phyloP scores from a whole-genome alignment of 2,329 filamentous ascomycete genomes.

The Aspergillus sp. region DNA sequence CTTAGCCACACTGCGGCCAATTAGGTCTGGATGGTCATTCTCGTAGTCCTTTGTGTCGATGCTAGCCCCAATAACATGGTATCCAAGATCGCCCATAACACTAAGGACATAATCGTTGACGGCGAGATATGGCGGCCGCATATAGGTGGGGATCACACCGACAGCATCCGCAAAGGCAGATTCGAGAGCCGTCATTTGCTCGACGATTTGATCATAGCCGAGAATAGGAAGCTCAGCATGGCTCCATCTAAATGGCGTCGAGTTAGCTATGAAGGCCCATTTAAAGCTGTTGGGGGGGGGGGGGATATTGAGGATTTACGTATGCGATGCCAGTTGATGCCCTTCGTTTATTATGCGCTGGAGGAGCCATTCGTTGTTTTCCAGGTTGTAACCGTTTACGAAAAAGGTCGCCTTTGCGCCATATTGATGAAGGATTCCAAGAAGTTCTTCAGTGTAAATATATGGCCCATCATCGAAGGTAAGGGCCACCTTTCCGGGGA shows the following conservation, averaged over 20 bases:
- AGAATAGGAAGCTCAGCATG: conserved; percentile 42
- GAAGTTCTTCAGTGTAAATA: conserved; percentile 56
- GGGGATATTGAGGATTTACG: conserved; percentile 26
- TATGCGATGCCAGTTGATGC: conserved; percentile 50
- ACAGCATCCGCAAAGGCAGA: conserved; percentile 40
- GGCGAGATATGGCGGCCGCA: conserved; percentile 48
- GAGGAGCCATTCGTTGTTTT: conserved; percentile 27
- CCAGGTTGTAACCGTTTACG: conserved; percentile 47
- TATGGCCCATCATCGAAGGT: conserved; percentile 67
- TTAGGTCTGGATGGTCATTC: conserved; percentile 31
- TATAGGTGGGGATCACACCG: conserved; percentile 48
- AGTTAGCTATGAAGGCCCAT: not conserved
- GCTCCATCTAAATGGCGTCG: conserved; percentile 29
- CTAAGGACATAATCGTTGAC: conserved; percentile 32
- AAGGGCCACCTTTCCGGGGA: conserved; percentile 58
- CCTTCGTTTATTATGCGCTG: conserved; percentile 37
- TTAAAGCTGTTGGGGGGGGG: too few relatives aligned
- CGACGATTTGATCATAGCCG: conserved; percentile 28
- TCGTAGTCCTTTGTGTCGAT: conserved; percentile 47
- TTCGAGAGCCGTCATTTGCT: conserved; percentile 46
- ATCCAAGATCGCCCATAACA: conserved; percentile 43
- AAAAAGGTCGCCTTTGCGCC: conserved; percentile 66
- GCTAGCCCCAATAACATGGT: conserved; percentile 45
- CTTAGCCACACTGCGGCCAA: conserved; percentile 30
- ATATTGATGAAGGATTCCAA: conserved; percentile 58